phyloP scores from a whole-genome alignment of 202 grass and related monocot genomes.

The Elaeis oleifera region DNA sequence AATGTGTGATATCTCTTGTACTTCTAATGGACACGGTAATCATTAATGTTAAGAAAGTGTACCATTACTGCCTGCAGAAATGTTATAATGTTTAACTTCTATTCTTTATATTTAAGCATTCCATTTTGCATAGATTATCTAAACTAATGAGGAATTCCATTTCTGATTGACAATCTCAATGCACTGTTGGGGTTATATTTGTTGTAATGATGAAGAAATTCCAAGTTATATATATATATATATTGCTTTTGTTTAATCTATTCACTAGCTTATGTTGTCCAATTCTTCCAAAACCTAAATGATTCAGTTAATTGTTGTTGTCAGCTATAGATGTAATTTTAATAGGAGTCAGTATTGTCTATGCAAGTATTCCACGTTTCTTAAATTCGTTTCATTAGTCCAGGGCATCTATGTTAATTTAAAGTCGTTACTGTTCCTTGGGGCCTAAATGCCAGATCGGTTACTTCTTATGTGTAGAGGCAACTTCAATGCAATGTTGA shows the following conservation, averaged over 20 bases:
- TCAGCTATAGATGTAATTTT: too few species aligned
- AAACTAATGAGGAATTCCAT: conserved; percentile 4
- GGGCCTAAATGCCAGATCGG: conserved; percentile 1
- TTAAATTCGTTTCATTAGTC: too few species aligned
- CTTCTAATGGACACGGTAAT: conserved; percentile 28
- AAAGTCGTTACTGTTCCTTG: conserved; percentile 18
- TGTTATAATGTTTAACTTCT: not conserved
- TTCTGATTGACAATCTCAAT: too few species aligned
- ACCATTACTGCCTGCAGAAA: conserved; percentile 9
- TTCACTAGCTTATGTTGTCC: too few species aligned
- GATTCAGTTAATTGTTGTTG: too few species aligned
- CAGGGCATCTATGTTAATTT: conserved; percentile 13
- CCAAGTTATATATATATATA: too few species aligned
- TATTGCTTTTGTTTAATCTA: too few species aligned
- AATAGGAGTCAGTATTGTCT: too few species aligned
- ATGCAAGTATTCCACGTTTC: too few species aligned
- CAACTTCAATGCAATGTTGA: conserved; percentile 40
- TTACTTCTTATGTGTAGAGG: conserved; percentile 26
- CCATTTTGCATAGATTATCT: not conserved
- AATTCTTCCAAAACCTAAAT: too few species aligned
- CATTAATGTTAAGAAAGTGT: conserved; percentile 27
- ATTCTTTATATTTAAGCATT: not conserved
- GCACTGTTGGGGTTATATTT: too few species aligned
- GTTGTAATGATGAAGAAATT: too few species aligned
- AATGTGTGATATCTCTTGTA: conserved; percentile 42